Evolutionary conservation across 1,284 basidiomycete species (phyloP).

Genomic region (Ganoderma resinaceum): DNA sequence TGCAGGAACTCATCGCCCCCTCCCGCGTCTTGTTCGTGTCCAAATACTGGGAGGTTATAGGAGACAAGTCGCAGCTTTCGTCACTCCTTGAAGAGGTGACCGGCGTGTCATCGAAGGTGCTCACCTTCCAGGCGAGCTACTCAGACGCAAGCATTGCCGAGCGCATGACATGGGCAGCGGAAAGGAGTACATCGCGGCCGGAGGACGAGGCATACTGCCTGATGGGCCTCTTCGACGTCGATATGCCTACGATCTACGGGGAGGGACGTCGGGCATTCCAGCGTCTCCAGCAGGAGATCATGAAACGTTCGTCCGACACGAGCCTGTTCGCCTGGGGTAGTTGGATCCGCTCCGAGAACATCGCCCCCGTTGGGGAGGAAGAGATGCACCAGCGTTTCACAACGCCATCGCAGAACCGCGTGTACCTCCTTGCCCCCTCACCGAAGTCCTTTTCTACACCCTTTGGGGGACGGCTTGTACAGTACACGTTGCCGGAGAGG

Average conservation of each 20-base stretch:
- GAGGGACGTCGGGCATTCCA: constrained; percentile 17
- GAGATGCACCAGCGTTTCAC: constrained; percentile 1
- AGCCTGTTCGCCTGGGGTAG: constrained; percentile 21
- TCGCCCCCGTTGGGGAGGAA: not conserved
- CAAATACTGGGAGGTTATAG: constrained; percentile 6
- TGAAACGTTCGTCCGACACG: constrained; percentile 11
- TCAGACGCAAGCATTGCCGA: constrained; percentile 9
- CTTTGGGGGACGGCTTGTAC: not conserved
- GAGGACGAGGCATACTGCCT: no score
- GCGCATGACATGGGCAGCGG: constrained; percentile 21
- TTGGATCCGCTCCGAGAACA: not conserved
- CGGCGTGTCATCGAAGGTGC: not conserved
- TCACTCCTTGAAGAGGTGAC: not conserved
- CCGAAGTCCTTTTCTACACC: not conserved
- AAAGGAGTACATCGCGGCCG: constrained; percentile 8
- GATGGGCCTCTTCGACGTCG: constrained; percentile 22
- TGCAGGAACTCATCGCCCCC: no score
- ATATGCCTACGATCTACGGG: constrained; percentile 18
- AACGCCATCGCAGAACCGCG: not conserved
- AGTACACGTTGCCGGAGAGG: not conserved
- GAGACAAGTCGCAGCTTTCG: constrained; percentile 7
- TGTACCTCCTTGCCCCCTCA: constrained; percentile 5
- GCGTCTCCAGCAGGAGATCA: constrained; percentile 19
- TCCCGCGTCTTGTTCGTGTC: not conserved
- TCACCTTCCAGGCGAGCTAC: not conserved